A percentile compares a stretch with the other conserved stretches of the same genome.
Evolutionary conservation across 495 filamentous ascomycete species (phyloP).

Genomic region (Cairneyella variabilis): DNA sequence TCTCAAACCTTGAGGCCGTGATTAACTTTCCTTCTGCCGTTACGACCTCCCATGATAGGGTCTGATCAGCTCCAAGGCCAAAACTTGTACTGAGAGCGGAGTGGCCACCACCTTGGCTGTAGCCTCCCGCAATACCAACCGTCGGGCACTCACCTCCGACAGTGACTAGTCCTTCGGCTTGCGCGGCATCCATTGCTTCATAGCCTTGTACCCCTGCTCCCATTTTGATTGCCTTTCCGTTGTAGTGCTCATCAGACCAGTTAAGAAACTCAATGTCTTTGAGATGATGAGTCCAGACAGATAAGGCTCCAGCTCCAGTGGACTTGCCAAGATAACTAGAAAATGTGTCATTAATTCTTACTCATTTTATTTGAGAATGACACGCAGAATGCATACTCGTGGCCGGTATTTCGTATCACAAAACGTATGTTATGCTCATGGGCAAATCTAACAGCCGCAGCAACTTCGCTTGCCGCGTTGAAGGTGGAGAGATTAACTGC

Average conservation of each 20-base stretch:
- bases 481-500: slow-evolving; percentile 41
- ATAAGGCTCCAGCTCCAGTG: slow-evolving; percentile 46
- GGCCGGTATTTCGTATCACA: slow-evolving; percentile 41
- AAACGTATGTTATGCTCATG: slow-evolving; percentile 36
- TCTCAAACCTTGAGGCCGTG: slow-evolving; percentile 36
- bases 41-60: slow-evolving; percentile 54
- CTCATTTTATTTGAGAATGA: not conserved
- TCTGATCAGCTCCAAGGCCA: slow-evolving; percentile 57
- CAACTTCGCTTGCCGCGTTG: slow-evolving; percentile 35
- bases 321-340: slow-evolving; percentile 42
- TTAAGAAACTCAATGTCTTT: slow-evolving; percentile 40
- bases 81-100: slow-evolving; percentile 45
- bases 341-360: not conserved
- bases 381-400: slow-evolving; percentile 33
- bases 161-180: slow-evolving; percentile 40
- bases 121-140: slow-evolving; percentile 46
- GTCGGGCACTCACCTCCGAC: slow-evolving; percentile 50
- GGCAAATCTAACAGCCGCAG: slow-evolving; percentile 50
- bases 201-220: slow-evolving; percentile 56
- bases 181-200: slow-evolving; percentile 45
- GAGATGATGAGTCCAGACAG: slow-evolving; percentile 50
- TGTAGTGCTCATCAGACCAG: slow-evolving; percentile 38
- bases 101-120: slow-evolving; percentile 59
- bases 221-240: slow-evolving; percentile 34
- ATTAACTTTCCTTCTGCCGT: slow-evolving; percentile 41